A percentile compares a stretch with the other conserved stretches of the same genome.
phyloP scores from a whole-genome alignment of 306 rosid species.

The Mimosa pudica region DNA sequence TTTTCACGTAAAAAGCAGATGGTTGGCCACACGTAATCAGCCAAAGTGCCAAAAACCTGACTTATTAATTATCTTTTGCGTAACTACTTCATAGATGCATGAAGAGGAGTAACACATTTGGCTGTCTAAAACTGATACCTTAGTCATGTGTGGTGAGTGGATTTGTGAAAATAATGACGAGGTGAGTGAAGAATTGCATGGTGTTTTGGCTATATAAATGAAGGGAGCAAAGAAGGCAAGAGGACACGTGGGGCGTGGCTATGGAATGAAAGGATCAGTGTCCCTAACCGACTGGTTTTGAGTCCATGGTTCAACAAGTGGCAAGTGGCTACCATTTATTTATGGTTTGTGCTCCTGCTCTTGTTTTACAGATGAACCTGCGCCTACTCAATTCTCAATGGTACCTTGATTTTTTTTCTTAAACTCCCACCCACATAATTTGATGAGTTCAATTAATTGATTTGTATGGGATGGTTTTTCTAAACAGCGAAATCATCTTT shows the following conservation, averaged over 20 bases:
- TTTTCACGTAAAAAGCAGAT: not conserved
- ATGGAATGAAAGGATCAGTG: slow-evolving; percentile 32
- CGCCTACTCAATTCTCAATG: no score
- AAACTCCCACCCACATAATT: no score
- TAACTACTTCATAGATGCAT: not conserved
- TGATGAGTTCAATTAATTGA: no score
- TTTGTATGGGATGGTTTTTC: no score
- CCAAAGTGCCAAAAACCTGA: not conserved
- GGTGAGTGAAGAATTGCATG: not conserved
- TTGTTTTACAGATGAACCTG: not conserved
- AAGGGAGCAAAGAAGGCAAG: not conserved
- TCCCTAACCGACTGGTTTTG: slow-evolving; percentile 35
- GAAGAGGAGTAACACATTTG: not conserved
- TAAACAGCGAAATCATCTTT: no score
- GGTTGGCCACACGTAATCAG: not conserved
- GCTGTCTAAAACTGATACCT: not conserved
- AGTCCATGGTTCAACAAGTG: not conserved
- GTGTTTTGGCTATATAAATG: not conserved
- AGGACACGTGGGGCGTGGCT: slow-evolving; percentile 47
- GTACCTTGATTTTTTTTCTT: no score
- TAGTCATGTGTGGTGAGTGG: not conserved
- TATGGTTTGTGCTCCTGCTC: not conserved
- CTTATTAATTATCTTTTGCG: not conserved
- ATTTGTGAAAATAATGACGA: not conserved
- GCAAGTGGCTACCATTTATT: not conserved